Evolutionary conservation across 2,329 filamentous ascomycete species (phyloP), one percentile per base, ranked within the genome.

Genomic region (Parastagonospora nodorum): DNA sequence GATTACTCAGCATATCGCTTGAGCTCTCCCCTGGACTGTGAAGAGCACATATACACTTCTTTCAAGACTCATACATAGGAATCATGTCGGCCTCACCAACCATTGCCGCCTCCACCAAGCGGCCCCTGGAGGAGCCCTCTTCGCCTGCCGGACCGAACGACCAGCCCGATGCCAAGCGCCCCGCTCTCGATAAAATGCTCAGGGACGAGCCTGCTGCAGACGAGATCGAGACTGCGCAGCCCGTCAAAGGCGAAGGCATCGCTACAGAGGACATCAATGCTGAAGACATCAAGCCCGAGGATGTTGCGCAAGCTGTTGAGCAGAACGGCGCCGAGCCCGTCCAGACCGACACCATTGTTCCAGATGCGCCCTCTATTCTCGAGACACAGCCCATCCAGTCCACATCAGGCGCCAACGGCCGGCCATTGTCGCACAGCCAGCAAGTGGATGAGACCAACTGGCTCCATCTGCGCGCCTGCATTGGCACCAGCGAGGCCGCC

Each of bases 391-490:
- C 82, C 24, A 83, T 84, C 55, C 80, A 83, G 63, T 82, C 82
- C 16, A 84, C 81, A 39, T 77, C 81, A 51, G 78, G 80, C 32
- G 75, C 75, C 51, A 82, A 80, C 57, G 82, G 84, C 52, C 77
- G 78, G 36, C 71, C 77, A 10, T 14, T 42, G 72, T 73, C 67
- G 61, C 64, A 80, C 57, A 70, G 67, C 73, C 79, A 73, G 75
- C 81, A 79, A 69, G 86, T 94, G 65, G 94, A 99, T 70, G 94
- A 99, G 80, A 92, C 89, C 41, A 88, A 88, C 40, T 99, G 94
- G 93, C 92, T 99, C 63, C 94, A 99, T 74, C 90, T 99, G 66
- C 89, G 94, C 63, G 91, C 94, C 48, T 92, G 97, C 67, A 99
- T 99, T 67, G 96, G 93, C 45, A 99, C 93, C 75, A 91, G 92